Percentiles rank a stretch among this genome's conserved stretches.
Conservation (phyloP, 2,329 filamentous ascomycete species). For the Fusarium oligoseptatum region DNA sequence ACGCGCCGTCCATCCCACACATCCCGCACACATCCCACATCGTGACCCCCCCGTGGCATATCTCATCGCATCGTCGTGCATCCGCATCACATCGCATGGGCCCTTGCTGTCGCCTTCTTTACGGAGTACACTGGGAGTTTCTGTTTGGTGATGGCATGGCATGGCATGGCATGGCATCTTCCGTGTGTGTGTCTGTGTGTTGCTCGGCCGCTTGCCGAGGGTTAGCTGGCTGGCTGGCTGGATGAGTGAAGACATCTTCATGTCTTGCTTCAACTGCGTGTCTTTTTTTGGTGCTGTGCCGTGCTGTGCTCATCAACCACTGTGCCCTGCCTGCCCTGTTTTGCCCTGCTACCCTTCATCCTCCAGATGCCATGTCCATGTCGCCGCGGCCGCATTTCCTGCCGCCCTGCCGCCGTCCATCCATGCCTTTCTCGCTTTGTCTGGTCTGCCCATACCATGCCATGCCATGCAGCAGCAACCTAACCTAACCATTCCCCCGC, state of each 20-base stretch:
- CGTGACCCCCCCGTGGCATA: conserved; percentile 31
- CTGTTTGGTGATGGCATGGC: conserved; percentile 5
- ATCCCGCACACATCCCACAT: conserved; percentile 29
- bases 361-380: conserved; percentile 3
- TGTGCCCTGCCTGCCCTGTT: neutral
- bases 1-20: conserved; percentile 15
- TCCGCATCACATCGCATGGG: conserved; percentile 31
- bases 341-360: neutral
- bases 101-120: conserved; percentile 9
- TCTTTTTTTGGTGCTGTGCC: neutral
- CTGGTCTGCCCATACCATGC: neutral
- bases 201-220: neutral
- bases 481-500: neutral
- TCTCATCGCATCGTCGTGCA: conserved; percentile 30
- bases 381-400: conserved; percentile 37
- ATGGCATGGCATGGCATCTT: neutral
- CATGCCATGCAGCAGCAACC: neutral
- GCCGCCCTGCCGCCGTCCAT: conserved; percentile 28
- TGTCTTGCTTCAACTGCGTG: neutral
- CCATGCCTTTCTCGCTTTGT: conserved; percentile 5
- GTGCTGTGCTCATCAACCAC: neutral
- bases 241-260: conserved; percentile 6
- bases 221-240: too few species aligned
- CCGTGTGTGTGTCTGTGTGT: conserved; percentile 8
- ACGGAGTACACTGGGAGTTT: neutral